phyloP scores from a whole-genome alignment of 1,284 basidiomycete genomes.

The Volvariella volvacea region DNA sequence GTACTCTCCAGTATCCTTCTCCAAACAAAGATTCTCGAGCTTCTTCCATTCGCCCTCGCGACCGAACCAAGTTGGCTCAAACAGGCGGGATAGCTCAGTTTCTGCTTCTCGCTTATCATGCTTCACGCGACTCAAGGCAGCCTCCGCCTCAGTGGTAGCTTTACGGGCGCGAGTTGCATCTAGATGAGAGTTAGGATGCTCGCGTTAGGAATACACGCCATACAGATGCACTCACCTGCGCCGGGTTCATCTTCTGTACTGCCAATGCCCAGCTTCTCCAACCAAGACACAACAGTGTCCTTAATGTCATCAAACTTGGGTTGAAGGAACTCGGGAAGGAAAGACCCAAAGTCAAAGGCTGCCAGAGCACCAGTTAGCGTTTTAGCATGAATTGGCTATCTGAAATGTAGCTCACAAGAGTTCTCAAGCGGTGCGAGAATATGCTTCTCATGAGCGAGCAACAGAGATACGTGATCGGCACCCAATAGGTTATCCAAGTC shows the following conservation, averaged over 20 bases:
- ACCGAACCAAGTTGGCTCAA: slow-evolving; percentile 67
- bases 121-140: slow-evolving; percentile 36
- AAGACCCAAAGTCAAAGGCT: slow-evolving; percentile 83
- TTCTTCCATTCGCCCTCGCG: slow-evolving; percentile 93
- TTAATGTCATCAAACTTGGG: slow-evolving; percentile 74
- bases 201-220: neutral
- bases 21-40: slow-evolving; percentile 78
- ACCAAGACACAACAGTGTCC: slow-evolving; percentile 55
- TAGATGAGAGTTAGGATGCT: slow-evolving; percentile 12
- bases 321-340: slow-evolving; percentile 80
- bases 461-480: slow-evolving; percentile 66
- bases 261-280: slow-evolving; percentile 65
- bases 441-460: slow-evolving; percentile 71
- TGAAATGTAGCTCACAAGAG: slow-evolving; percentile 42
- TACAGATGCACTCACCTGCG: slow-evolving; percentile 46
- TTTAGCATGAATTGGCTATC: slow-evolving; percentile 1
- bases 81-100: slow-evolving; percentile 55
- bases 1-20: slow-evolving; percentile 83
- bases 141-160: slow-evolving; percentile 56
- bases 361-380: slow-evolving; percentile 10
- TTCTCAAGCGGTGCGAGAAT: slow-evolving; percentile 38
- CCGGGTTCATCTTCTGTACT: slow-evolving; percentile 26
- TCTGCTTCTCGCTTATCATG: slow-evolving; percentile 44
- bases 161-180: slow-evolving; percentile 60
- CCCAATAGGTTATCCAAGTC: slow-evolving; percentile 64